Evolutionary conservation across 1,284 basidiomycete genomes (phyloP), one percentile per base, ranked within the genome.

Genomic region (Wallemia hederae): DNA sequence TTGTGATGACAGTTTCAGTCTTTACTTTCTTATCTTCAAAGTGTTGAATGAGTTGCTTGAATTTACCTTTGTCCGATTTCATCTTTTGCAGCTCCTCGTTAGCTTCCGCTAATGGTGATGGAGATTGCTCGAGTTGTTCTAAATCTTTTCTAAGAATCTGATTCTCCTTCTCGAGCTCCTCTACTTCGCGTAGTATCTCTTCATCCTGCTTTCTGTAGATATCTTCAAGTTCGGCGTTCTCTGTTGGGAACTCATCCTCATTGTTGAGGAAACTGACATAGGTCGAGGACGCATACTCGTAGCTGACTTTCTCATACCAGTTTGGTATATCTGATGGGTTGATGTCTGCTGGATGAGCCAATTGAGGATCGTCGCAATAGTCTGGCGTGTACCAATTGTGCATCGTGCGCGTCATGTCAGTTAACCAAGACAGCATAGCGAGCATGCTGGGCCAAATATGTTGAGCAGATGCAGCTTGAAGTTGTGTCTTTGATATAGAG

Each of bases 371-470:
- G 17, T 82, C 78, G 62, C 69, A 84, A 82, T 69, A 80, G 75
- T 66, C 81, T 77, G 11, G 80, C 78, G 61, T 85, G 67, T 60
- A 74, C 74, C 59, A 75, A 69, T 55, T 79, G 68, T 65, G 56
- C 56, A 58, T 58, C 24, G 56, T 58, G 7, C n/a, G 19, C 19
- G 19, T 58, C 56, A 86, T 70, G 65, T 87, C 83, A 0, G 83
- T 82, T 17, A 92, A 72, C 89, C 88, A 92, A 69, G 87, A 82
- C 58, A 92, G 68, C 67, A 85, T 82, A 24, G 83, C 87, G 19
- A 90, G 72, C 19, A 90, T 69, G 17, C 77, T 72, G 0, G 85
- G 84, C 89, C 87, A 91, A 19, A 82, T 80, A 69, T 85, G 82
- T 72, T 82, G 80, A 62, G 81, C 82, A 0, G 84, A 86, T 0